These are phyloP conservation scores for Penicillium paradoxum DNA, from an alignment of 495 filamentous ascomycete species.

Conservation along the genomic window DNA sequence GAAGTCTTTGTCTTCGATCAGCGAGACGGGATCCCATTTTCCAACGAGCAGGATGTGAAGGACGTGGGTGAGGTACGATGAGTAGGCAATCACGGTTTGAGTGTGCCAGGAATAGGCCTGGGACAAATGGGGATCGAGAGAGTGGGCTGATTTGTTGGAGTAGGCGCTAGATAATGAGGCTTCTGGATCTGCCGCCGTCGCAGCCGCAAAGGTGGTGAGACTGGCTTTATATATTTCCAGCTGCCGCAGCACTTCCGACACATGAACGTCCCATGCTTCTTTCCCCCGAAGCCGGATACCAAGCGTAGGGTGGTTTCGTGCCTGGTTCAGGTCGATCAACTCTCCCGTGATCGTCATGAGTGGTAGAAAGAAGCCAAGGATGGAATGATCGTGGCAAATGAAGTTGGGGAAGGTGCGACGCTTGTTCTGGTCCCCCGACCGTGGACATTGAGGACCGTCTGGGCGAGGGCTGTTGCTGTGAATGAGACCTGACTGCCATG, in stretches of 20 bases:
- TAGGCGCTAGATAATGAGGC: constrained; percentile 20
- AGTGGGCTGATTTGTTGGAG: constrained; percentile 26
- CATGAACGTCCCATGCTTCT: constrained; percentile 73
- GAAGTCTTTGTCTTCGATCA: constrained; percentile 81
- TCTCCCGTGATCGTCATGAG: constrained; percentile 94
- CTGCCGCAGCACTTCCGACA: constrained; percentile 70
- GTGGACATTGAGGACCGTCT: constrained; percentile 46
- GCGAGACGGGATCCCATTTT: constrained; percentile 83
- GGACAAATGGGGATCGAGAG: constrained; percentile 42
- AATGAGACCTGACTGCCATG: constrained; percentile 86
- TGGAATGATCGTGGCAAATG: constrained; percentile 81
- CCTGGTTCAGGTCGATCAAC: constrained; percentile 85
- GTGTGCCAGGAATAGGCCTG: constrained; percentile 63
- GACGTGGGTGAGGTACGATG: constrained; percentile 82
- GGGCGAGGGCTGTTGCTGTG: constrained; percentile 49
- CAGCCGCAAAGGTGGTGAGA: constrained; percentile 71
- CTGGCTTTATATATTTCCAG: constrained; percentile 79
- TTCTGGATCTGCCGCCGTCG: constrained; percentile 32
- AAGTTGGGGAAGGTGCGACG: constrained; percentile 69
- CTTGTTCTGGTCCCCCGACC: constrained; percentile 44
- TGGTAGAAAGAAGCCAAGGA: constrained; percentile 89
- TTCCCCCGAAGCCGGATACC: constrained; percentile 71
- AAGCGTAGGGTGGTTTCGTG: constrained; percentile 83
- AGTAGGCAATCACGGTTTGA: constrained; percentile 83
- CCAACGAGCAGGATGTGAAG: constrained; percentile 78